phyloP scores from a whole-genome alignment of 108 stramenopile genomes.

The Aurantiochytrium sp. region DNA sequence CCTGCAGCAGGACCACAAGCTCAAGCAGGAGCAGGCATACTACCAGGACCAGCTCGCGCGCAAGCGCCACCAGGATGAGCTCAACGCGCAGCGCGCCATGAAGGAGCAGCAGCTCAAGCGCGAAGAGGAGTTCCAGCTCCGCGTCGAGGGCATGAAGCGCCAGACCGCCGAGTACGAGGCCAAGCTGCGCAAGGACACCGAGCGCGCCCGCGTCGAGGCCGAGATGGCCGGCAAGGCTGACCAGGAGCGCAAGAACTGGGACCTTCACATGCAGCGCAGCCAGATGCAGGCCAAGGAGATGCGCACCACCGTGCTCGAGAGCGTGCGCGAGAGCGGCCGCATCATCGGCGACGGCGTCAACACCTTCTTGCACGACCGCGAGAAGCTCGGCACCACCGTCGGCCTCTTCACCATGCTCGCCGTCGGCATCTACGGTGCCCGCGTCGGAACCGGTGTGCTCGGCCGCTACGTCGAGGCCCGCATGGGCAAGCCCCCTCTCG shows the following conservation, averaged over 20 bases:
- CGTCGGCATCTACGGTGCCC: conserved; percentile 41
- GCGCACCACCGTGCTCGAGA: background rate
- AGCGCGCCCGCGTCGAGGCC: conserved; percentile 18
- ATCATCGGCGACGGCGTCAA: conserved; percentile 11
- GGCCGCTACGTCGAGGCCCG: conserved; percentile 52
- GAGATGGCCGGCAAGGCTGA: conserved; percentile 11
- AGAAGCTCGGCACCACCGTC: conserved; percentile 14
- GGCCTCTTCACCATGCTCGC: conserved; percentile 38
- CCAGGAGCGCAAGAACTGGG: conserved; percentile 64
- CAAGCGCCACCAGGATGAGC: conserved; percentile 16
- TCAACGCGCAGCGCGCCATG: background rate
- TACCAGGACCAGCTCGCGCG: background rate
- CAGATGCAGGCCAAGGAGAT: conserved; percentile 10
- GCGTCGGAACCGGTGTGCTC: conserved; percentile 41
- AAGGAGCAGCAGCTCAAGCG: conserved; percentile 19
- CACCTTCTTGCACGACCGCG: conserved; percentile 17
- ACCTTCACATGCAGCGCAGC: conserved; percentile 35
- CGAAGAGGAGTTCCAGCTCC: conserved; percentile 11
- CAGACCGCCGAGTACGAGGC: conserved; percentile 16
- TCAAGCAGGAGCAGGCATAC: conserved; percentile 21
- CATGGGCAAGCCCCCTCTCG: conserved; percentile 61
- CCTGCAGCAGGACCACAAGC: conserved; percentile 20
- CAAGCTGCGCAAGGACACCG: conserved; percentile 16
- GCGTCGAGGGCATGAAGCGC: conserved; percentile 11
- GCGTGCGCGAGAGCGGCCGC: background rate